phyloP scores from a whole-genome alignment of 2,329 filamentous ascomycete genomes.

The Elsinoe perseae region DNA sequence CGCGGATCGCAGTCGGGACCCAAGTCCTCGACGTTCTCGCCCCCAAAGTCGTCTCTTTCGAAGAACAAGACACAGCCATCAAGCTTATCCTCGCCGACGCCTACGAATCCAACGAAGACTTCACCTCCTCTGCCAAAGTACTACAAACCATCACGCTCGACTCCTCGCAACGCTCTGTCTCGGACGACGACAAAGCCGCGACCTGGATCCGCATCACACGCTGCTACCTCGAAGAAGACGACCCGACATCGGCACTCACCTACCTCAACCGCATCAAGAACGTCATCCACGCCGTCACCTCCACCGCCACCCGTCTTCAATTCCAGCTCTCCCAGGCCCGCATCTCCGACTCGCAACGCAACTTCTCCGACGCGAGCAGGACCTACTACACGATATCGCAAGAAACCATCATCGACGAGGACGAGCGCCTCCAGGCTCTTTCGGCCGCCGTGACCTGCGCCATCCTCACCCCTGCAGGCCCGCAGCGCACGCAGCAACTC shows the following conservation, averaged over 20 bases:
- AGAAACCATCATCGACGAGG: constrained; percentile 68
- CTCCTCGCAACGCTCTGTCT: constrained; percentile 74
- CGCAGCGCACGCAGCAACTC: constrained; percentile 69
- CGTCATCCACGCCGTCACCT: constrained; percentile 68
- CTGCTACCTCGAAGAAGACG: constrained; percentile 88
- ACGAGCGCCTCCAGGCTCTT: constrained; percentile 77
- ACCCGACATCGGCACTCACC: constrained; percentile 73
- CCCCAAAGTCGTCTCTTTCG: constrained; percentile 63
- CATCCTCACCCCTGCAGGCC: constrained; percentile 84
- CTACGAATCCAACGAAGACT: constrained; percentile 77
- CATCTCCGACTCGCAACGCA: constrained; percentile 82
- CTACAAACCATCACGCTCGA: constrained; percentile 84
- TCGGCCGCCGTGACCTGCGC: constrained; percentile 85
- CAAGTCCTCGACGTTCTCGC: constrained; percentile 62
- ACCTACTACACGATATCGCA: constrained; percentile 85
- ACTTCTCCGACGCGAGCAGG: constrained; percentile 79
- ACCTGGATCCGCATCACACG: constrained; percentile 93
- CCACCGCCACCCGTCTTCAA: constrained; percentile 68
- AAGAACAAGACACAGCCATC: constrained; percentile 74
- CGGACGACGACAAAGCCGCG: constrained; percentile 70
- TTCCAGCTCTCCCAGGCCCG: constrained; percentile 89
- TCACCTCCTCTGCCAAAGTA: constrained; percentile 64
- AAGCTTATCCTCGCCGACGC: constrained; percentile 76
- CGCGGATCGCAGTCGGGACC: constrained; percentile 64
- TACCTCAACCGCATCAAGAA: constrained; percentile 96